A percentile compares a stretch with the other conserved stretches of the same genome.
Evolutionary conservation across 2,329 filamentous ascomycete species (phyloP).

Genomic region (Polytolypa hystricis): DNA sequence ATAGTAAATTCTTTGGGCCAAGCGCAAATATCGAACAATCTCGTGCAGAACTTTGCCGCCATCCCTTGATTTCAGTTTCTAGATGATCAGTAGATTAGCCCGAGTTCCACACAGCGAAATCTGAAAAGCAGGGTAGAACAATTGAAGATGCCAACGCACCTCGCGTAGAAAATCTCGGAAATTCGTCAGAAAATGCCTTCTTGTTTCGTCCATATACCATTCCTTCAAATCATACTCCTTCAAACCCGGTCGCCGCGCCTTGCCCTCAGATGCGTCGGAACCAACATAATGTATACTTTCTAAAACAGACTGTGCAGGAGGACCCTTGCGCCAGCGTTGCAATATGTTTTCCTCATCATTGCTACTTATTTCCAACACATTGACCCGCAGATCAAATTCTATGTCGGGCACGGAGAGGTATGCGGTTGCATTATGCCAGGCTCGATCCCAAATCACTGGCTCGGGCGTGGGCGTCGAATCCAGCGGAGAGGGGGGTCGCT

Average conservation of each 20-base stretch:
- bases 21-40: constrained; percentile 25
- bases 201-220: constrained; percentile 35
- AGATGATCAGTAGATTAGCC: background rate
- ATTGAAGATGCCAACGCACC: constrained; percentile 17
- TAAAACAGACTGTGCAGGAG: constrained; percentile 19
- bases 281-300: constrained; percentile 26
- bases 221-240: constrained; percentile 23
- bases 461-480: constrained; percentile 16
- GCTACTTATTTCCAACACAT: constrained; percentile 3
- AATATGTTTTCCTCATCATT: constrained; percentile 19
- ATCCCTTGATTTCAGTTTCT: constrained; percentile 18
- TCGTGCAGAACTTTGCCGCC: constrained; percentile 19
- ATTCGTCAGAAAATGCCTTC: constrained; percentile 32
- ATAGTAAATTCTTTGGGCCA: constrained; percentile 28
- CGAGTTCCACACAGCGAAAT: background rate
- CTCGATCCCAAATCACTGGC: constrained; percentile 26
- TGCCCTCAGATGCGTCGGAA: constrained; percentile 13
- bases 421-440: constrained; percentile 30
- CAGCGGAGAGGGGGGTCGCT: constrained; percentile 6
- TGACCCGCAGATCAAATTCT: constrained; percentile 17
- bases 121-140: background rate
- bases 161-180: constrained; percentile 22
- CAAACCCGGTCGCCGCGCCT: constrained; percentile 8
- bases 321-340: constrained; percentile 21
- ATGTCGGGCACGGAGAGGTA: constrained; percentile 30